Evolutionary conservation across 345 rosid species (phyloP), one percentile per base, ranked within the genome.

Genomic region (Rubroshorea leprosula): DNA sequence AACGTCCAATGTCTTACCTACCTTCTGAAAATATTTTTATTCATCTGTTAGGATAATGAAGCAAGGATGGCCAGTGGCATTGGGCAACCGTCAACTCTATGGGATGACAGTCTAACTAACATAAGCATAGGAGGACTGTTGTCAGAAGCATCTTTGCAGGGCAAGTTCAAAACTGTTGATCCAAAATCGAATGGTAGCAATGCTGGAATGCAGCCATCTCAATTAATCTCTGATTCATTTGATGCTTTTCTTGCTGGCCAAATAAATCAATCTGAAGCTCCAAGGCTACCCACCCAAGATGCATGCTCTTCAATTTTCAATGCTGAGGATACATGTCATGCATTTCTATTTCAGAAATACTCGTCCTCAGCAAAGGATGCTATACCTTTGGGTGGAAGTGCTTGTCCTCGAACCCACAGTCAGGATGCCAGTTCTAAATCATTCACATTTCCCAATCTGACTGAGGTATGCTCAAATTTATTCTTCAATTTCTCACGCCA

Each of bases 261-360:
- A 68, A 62, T 54, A 38, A 70, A 74, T 67, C 51, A 60, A 55
- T 68, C 71, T 62, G 81, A 56, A 75, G 63, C 60, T 72, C 72
- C 70, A 51, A 61, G 59, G 45, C 70, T 49, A 45, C 56, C 70
- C 29, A 35, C 71, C 56, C 77, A 74, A 49, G 74, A 64, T 61
- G 10, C 73, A 16, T 63, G 57, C 51, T 78, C 83, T 23, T 93
- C 99, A 21, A 86, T 89, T 54, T 76, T 93, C 54, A 94, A 93
- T 68, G 99, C 91, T 49, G 97, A 93, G 60, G 87, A 93, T 53
- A 89, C 99, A 55, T 89, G 99, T 65, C 95, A 89, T 43, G 91
- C 85, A 47, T 87, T 93, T 82, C 41, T 86, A 16, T 83, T 77
- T 61, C 84, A 76, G 61, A 83, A 68, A 5, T 23, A 57, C 62